Base-by-base conservation (phyloP, 2,329 filamentous ascomycete species). In the Ophiostoma himal-ulmi region DNA sequence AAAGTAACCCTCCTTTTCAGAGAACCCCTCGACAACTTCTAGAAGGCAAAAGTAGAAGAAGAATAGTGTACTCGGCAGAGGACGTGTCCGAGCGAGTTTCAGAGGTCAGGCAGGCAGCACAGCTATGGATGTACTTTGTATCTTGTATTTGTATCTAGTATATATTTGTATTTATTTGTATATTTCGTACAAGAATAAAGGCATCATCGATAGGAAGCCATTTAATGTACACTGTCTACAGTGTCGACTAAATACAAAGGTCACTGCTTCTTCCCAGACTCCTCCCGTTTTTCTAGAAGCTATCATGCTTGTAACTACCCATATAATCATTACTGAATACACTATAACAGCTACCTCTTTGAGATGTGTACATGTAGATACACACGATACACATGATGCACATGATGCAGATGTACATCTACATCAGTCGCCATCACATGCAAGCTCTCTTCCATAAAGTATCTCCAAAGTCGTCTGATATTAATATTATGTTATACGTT, bases 11-110 rank as follows among this genome's bases (percentile, higher is more conserved):
- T 57, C 52, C 52, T 26, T 57, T 5, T 2, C 17, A 26, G 17
- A 48, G 44, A 48, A 48, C 44, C n/a, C n/a, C 52, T 30, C 52
- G 39, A 13, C 22, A 26, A 26, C 52, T 57, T 57, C 52, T 57
- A 57, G 52, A 57, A 57, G 52, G 52, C 13, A 11, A 57, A 57
- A 57, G 52, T 57, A 57, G 52, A 57, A 57, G 5, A 57, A 26
- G 1, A 17, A 17, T 26, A 3, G 10, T 22, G 48, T 39, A 48
- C 44, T 48, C 30, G 14, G 44, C 5, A 48, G 20, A 48, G 3
- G 44, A 20, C 5, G 3, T 6, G 37, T 20, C 48, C 3, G 13
- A 26, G n/a, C 22, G 52, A 5, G 52, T 57, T 57, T 57, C 10
- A 57, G n/a, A 54, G 48, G 52, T 57, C 52, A 22, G 30, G 30